phyloP scores from a whole-genome alignment of 208 protist species.

The Naegleria gruberi region DNA sequence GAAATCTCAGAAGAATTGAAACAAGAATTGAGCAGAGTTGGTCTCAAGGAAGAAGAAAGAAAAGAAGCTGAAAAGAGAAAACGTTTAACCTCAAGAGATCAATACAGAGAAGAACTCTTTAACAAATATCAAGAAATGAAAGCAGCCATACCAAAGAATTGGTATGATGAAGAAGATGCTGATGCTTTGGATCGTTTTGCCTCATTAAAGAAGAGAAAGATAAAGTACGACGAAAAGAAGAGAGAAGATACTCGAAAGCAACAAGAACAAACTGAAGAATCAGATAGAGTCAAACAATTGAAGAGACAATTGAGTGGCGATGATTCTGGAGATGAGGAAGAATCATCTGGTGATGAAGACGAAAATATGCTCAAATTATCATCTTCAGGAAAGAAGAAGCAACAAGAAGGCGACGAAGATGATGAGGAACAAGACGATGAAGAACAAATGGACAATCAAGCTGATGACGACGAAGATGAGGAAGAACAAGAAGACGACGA shows the following conservation, averaged over 20 bases:
- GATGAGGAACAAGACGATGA: neutral
- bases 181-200: constrained; percentile 13
- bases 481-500: neutral
- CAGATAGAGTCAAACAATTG: neutral
- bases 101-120: neutral
- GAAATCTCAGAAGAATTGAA: neutral
- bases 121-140: neutral
- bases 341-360: too few relatives aligned
- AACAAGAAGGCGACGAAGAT: neutral
- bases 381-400: too few relatives aligned
- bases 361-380: too few relatives aligned
- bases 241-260: neutral
- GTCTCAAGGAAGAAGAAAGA: neutral
- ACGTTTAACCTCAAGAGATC: neutral
- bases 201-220: neutral
- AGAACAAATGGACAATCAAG: too few relatives aligned
- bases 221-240: neutral
- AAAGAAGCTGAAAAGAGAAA: neutral
- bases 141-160: neutral
- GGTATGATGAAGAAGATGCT: neutral
- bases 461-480: neutral
- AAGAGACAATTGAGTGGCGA: neutral
- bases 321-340: neutral
- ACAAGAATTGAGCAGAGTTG: neutral
- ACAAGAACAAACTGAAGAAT: neutral